phyloP scores from a whole-genome alignment of 2,329 filamentous ascomycete species.

The Sporothrix mexicana region DNA sequence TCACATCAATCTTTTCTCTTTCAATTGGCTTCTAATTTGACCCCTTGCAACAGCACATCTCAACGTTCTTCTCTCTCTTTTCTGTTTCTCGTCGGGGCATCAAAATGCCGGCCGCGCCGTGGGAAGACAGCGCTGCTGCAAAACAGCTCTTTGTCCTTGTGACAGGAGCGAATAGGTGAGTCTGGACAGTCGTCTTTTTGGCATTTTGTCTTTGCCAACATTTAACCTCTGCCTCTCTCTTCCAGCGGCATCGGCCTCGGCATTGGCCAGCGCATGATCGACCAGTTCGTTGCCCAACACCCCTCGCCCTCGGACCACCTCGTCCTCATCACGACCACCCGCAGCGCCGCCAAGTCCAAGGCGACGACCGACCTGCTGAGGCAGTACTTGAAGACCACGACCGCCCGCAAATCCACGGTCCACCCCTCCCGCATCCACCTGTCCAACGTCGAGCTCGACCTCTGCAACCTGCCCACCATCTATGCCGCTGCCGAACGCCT shows the following conservation, averaged over 20 bases:
- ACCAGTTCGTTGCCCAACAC: conserved; percentile 79
- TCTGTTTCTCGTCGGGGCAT: neutral
- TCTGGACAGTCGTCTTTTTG: conserved; percentile 5
- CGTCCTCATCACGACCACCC: conserved; percentile 82
- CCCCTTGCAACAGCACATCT: neutral
- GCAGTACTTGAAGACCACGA: conserved; percentile 60
- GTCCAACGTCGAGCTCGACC: conserved; percentile 63
- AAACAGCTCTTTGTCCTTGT: conserved; percentile 71
- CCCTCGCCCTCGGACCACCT: conserved; percentile 72
- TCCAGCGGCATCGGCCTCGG: conserved; percentile 83
- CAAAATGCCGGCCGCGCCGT: conserved; percentile 41
- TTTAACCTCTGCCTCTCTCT: no score
- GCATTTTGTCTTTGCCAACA: neutral
- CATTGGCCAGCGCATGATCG: conserved; percentile 82
- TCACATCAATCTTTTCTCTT: neutral
- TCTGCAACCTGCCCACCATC: conserved; percentile 63
- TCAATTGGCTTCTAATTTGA: neutral
- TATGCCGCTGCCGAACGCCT: conserved; percentile 56
- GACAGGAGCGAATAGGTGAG: conserved; percentile 84
- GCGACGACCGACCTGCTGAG: conserved; percentile 72
- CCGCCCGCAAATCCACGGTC: conserved; percentile 50
- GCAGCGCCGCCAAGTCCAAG: conserved; percentile 73
- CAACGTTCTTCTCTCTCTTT: neutral
- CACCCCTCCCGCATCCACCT: conserved; percentile 65
- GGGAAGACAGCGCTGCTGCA: conserved; percentile 45